A percentile compares a stretch with the other conserved stretches of the same genome.
phyloP scores from a whole-genome alignment of 176 grass and related monocot genomes.

The Phoenix dactylifera region DNA sequence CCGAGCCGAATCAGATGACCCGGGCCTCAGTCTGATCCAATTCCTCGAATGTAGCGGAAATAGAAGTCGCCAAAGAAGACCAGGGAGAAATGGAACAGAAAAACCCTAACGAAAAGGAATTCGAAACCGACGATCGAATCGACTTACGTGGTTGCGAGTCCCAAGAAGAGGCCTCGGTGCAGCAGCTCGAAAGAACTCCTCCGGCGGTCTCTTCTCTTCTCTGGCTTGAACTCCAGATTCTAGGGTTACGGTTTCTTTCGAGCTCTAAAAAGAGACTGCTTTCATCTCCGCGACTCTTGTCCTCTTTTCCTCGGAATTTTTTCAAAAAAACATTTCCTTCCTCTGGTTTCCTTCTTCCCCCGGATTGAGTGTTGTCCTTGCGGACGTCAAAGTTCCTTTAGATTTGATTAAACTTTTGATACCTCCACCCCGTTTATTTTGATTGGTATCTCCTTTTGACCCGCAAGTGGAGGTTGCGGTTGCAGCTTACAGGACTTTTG shows the following conservation, averaged over 20 bases:
- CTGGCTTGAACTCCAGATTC: not conserved
- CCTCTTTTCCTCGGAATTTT: not conserved
- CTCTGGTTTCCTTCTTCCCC: too few relatives aligned
- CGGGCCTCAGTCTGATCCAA: not conserved
- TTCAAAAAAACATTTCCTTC: not conserved
- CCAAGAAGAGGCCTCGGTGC: too few relatives aligned
- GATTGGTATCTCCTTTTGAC: too few relatives aligned
- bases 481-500: too few relatives aligned
- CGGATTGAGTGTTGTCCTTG: not conserved
- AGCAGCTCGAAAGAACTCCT: too few relatives aligned
- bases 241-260: not conserved
- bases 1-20: not conserved
- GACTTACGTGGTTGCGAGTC: too few relatives aligned
- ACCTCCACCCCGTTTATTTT: slow-evolving; percentile 9
- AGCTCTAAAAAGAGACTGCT: not conserved
- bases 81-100: too few relatives aligned
- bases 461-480: too few relatives aligned
- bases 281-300: not conserved
- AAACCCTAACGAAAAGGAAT: too few relatives aligned
- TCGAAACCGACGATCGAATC: too few relatives aligned
- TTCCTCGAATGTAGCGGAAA: not conserved
- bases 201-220: too few relatives aligned
- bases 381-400: slow-evolving; percentile 27
- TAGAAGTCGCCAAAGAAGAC: too few relatives aligned
- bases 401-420: slow-evolving; percentile 25